Percentiles rank a stretch among this genome's conserved stretches.
phyloP scores from a whole-genome alignment of 1,284 basidiomycete genomes.

The Leccinum pachyderme region DNA sequence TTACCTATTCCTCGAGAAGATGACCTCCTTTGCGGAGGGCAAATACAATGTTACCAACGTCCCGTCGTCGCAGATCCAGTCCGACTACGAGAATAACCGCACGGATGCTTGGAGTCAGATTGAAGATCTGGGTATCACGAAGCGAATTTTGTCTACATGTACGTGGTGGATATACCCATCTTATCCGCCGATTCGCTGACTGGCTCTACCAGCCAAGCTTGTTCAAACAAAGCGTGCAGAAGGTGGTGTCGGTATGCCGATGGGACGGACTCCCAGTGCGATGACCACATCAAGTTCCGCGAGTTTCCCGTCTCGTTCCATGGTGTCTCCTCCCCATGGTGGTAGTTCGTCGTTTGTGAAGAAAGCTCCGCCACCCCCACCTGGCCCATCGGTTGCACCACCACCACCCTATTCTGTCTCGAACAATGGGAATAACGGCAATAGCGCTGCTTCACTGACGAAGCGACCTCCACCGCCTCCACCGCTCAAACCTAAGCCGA shows the following conservation, averaged over 20 bases:
- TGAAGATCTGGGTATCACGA: conserved; percentile 76
- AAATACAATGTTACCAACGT: conserved; percentile 75
- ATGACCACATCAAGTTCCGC: conserved; percentile 40
- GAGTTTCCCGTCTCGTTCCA: conserved; percentile 42
- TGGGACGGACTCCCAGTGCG: conserved; percentile 41
- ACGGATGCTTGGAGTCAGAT: conserved; percentile 77
- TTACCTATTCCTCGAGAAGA: conserved; percentile 91
- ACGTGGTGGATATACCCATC: conserved; percentile 40
- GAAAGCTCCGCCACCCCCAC: conserved; percentile 44
- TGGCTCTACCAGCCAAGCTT: conserved; percentile 50
- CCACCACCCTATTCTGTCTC: conserved; percentile 46
- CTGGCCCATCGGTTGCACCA: conserved; percentile 44
- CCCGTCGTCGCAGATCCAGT: conserved; percentile 69
- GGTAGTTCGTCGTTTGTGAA: conserved; percentile 44
- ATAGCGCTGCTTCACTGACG: conserved; percentile 36
- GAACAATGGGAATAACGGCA: conserved; percentile 3
- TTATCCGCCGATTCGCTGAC: conserved; percentile 1
- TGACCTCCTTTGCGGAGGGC: conserved; percentile 83
- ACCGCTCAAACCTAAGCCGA: conserved; percentile 78
- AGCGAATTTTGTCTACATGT: conserved; percentile 84
- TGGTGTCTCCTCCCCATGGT: conserved; percentile 36
- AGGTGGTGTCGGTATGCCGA: conserved; percentile 27
- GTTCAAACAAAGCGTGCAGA: conserved; percentile 55
- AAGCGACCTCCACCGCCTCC: conserved; percentile 90
- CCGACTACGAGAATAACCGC: conserved; percentile 77